A percentile compares a stretch with the other conserved stretches of the same genome.
phyloP scores from a whole-genome alignment of 257 asterid genomes.

The Primulina huaijiensis region DNA sequence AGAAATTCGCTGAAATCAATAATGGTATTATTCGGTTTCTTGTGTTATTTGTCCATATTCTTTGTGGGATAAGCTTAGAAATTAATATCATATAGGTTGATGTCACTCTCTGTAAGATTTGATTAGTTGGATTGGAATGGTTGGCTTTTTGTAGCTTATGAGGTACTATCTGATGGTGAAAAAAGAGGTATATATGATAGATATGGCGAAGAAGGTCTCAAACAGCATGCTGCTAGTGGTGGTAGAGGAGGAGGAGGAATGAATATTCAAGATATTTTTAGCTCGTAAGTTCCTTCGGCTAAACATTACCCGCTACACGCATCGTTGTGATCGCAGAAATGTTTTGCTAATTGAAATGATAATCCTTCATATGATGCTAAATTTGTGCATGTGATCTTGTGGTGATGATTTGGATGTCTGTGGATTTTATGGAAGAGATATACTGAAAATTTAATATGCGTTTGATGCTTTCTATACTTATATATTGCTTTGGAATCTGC shows the following conservation, averaged over 20 bases:
- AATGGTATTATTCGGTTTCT: constrained; percentile 47
- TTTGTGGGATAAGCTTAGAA: not conserved
- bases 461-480: not conserved
- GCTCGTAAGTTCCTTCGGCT: constrained; percentile 52
- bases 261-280: constrained; percentile 84
- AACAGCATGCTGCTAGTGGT: constrained; percentile 85
- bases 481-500: not conserved
- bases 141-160: constrained; percentile 62
- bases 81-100: not conserved
- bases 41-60: not conserved
- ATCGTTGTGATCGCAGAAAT: not conserved
- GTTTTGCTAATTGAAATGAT: not conserved
- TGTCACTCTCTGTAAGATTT: constrained; percentile 16
- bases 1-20: constrained; percentile 86
- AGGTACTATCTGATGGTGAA: constrained; percentile 78
- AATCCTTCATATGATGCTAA: not conserved
- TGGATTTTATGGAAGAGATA: not conserved
- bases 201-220: constrained; percentile 89
- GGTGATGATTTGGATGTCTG: not conserved
- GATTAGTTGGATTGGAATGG: constrained; percentile 25
- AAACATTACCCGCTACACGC: not conserved
- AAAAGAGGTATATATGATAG: constrained; percentile 80
- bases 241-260: constrained; percentile 82
- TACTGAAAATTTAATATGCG: not conserved
- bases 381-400: not conserved